These are phyloP conservation scores for Vigna radiata DNA, from an alignment of 306 rosid genomes.

Conservation along the genomic window DNA sequence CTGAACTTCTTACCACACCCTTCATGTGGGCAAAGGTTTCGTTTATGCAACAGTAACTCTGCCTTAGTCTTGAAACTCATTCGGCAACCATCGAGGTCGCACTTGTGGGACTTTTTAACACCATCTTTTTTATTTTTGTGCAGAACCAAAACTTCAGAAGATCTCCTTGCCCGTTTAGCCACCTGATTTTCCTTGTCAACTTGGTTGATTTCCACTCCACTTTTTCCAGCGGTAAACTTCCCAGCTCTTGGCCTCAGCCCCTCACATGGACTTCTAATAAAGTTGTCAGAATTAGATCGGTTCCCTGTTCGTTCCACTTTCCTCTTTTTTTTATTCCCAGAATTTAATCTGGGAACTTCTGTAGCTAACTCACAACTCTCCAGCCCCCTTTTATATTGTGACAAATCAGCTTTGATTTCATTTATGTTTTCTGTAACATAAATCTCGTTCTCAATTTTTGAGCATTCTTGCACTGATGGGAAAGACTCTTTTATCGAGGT, in stretches of 20 bases:
- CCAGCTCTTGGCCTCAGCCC: slow-evolving; percentile 79
- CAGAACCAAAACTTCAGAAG: slow-evolving; percentile 49
- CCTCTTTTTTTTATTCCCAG: slow-evolving; percentile 59
- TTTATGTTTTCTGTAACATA: slow-evolving; percentile 29
- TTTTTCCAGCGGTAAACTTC: slow-evolving; percentile 51
- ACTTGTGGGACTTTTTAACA: slow-evolving; percentile 56
- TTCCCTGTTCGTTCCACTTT: slow-evolving; percentile 52
- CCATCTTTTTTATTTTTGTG: slow-evolving; percentile 53
- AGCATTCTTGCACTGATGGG: slow-evolving; percentile 50
- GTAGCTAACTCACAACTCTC: slow-evolving; percentile 48
- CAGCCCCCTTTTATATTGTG: slow-evolving; percentile 47
- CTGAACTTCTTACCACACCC: slow-evolving; percentile 97
- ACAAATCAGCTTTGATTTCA: slow-evolving; percentile 49
- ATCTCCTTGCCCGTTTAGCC: slow-evolving; percentile 56
- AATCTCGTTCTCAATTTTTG: slow-evolving; percentile 48
- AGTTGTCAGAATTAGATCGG: slow-evolving; percentile 50
- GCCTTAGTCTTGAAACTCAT: slow-evolving; percentile 81
- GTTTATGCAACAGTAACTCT: slow-evolving; percentile 76
- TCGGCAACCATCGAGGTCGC: slow-evolving; percentile 84
- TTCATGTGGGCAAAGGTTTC: slow-evolving; percentile 82
- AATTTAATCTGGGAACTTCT: slow-evolving; percentile 45
- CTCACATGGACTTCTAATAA: slow-evolving; percentile 89
- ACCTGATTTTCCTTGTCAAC: slow-evolving; percentile 51
- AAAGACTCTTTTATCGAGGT: slow-evolving; percentile 38
- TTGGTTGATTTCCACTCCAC: slow-evolving; percentile 41